Evolutionary conservation across 352 stramenopile species (phyloP).

Genomic region (Phytophthora constricta): DNA sequence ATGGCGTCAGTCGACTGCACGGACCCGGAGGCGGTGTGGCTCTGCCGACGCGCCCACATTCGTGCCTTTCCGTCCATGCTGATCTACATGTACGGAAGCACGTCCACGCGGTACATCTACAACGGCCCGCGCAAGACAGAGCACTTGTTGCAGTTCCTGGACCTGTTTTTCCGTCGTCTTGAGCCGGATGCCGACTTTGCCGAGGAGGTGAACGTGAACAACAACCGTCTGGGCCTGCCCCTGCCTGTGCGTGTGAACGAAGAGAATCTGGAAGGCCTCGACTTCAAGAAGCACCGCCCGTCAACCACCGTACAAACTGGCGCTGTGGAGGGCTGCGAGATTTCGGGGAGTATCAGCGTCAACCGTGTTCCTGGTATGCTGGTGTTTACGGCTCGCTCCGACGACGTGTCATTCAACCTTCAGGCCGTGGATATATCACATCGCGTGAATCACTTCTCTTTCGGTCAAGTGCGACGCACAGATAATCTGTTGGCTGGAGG

Average conservation of each 20-base stretch:
- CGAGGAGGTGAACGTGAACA: slow-evolving; percentile 74
- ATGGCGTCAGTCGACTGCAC: slow-evolving; percentile 87
- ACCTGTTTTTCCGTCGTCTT: slow-evolving; percentile 82
- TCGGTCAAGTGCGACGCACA: slow-evolving; percentile 74
- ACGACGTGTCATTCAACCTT: slow-evolving; percentile 76
- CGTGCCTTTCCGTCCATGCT: slow-evolving; percentile 86
- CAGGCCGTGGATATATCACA: slow-evolving; percentile 70
- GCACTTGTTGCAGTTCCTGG: slow-evolving; percentile 82
- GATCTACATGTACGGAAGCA: slow-evolving; percentile 88
- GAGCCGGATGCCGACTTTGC: slow-evolving; percentile 83
- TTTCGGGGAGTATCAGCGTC: slow-evolving; percentile 81
- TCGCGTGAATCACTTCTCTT: slow-evolving; percentile 85
- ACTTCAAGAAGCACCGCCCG: slow-evolving; percentile 56
- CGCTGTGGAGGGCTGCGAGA: slow-evolving; percentile 74
- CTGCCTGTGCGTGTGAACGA: slow-evolving; percentile 66
- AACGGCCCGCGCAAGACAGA: slow-evolving; percentile 77
- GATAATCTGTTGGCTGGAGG: slow-evolving; percentile 65
- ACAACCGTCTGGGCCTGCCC: slow-evolving; percentile 46
- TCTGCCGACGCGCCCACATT: slow-evolving; percentile 79
- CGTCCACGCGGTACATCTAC: slow-evolving; percentile 83
- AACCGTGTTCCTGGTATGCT: slow-evolving; percentile 79
- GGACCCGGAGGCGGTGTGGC: slow-evolving; percentile 58
- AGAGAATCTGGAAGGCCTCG: slow-evolving; percentile 57
- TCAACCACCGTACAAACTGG: slow-evolving; percentile 36
- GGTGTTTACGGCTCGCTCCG: slow-evolving; percentile 68